Evolutionary conservation across 148 eudicot species (phyloP).

Genomic region (Persicaria maculosa): DNA sequence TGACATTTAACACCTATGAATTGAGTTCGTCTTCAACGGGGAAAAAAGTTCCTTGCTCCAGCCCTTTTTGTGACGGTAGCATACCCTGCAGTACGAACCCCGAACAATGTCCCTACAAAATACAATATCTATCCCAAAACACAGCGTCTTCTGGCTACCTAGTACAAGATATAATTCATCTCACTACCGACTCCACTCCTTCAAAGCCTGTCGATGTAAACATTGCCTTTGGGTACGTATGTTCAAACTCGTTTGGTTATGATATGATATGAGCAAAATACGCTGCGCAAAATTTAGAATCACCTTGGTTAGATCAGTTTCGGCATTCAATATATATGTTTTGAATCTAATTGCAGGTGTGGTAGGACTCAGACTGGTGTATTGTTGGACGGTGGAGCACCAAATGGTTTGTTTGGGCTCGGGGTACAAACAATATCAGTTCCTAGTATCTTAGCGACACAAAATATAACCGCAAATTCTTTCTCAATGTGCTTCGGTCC

Average conservation of each 20-base stretch:
- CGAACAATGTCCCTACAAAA: constrained; percentile 53
- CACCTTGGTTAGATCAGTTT: too few relatives aligned
- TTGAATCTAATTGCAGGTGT: constrained; percentile 45
- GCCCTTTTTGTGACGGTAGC: constrained; percentile 42
- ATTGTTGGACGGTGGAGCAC: constrained; percentile 68
- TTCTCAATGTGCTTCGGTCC: constrained; percentile 88
- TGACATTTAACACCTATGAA: constrained; percentile 64
- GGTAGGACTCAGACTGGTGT: constrained; percentile 69
- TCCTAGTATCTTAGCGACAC: constrained; percentile 65
- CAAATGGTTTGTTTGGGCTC: constrained; percentile 87
- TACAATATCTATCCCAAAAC: constrained; percentile 56
- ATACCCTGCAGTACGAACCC: constrained; percentile 29
- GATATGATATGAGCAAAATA: neutral
- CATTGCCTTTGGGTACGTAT: constrained; percentile 87
- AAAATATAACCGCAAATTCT: constrained; percentile 61
- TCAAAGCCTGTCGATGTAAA: constrained; percentile 40
- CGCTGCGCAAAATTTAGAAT: too few relatives aligned
- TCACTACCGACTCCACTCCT: constrained; percentile 49
- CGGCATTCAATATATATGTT: neutral
- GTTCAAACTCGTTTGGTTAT: neutral
- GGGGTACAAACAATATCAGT: constrained; percentile 55
- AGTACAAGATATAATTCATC: constrained; percentile 73
- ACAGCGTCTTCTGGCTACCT: constrained; percentile 78
- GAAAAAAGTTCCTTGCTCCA: constrained; percentile 54
- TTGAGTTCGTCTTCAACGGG: constrained; percentile 66